phyloP scores from a whole-genome alignment of 805 yeast genomes.

The Lipomyces mesembrius region DNA sequence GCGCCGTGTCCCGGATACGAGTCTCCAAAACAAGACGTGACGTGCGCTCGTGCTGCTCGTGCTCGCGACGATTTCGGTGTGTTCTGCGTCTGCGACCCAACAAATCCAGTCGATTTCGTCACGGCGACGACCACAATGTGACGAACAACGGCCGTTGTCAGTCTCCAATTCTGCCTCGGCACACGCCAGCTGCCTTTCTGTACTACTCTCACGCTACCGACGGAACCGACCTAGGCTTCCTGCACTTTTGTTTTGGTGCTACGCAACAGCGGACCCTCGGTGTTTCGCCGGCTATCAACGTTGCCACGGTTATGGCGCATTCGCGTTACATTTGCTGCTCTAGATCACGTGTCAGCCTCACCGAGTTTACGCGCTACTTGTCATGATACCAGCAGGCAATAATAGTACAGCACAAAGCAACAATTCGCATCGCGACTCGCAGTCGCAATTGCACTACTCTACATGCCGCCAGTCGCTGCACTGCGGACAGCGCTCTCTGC shows the following conservation, averaged over 20 bases:
- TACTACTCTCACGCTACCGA: background rate
- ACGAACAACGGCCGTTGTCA: background rate
- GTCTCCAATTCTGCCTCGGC: background rate
- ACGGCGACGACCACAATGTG: background rate
- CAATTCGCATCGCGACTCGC: background rate
- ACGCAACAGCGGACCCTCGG: no score
- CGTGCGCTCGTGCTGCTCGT: background rate
- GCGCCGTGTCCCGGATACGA: background rate
- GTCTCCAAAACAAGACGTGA: background rate
- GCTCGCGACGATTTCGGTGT: background rate
- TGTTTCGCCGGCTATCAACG: background rate
- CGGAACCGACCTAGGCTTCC: background rate
- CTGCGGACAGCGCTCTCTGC: slow-evolving; percentile 26
- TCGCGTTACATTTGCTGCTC: background rate
- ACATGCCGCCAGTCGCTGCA: slow-evolving; percentile 5
- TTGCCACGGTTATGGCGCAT: background rate
- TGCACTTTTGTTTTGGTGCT: no score
- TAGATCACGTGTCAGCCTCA: background rate
- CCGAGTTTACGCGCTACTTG: no score
- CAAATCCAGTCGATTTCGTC: background rate
- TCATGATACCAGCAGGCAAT: no score
- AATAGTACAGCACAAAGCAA: no score
- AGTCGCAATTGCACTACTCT: background rate
- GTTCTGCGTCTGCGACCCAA: background rate
- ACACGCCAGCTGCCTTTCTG: background rate